Conservation (phyloP, 371 early-diverging fungal species). For the Syncephalastrum racemosum region DNA sequence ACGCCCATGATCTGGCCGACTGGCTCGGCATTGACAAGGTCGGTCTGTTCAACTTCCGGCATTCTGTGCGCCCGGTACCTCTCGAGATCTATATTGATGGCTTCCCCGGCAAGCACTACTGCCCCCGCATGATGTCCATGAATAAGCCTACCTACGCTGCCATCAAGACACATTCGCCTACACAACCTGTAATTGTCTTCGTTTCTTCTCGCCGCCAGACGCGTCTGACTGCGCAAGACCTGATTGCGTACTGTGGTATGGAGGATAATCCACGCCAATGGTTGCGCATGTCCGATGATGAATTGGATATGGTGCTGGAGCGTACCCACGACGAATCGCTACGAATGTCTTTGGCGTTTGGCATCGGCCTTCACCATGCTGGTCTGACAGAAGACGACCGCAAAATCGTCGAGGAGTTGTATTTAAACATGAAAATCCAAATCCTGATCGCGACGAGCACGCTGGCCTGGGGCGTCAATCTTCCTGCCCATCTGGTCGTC, state of each 20-base stretch:
- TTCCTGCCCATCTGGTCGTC: constrained; percentile 98
- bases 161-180: constrained; percentile 90
- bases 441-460: constrained; percentile 97
- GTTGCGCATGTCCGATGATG: constrained; percentile 82
- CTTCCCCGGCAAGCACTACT: constrained; percentile 93
- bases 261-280: constrained; percentile 92
- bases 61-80: constrained; percentile 94
- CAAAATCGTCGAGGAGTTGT: constrained; percentile 91
- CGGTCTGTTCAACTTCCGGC: constrained; percentile 94
- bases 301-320: constrained; percentile 68
- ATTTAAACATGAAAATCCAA: constrained; percentile 90
- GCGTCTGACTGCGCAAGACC: constrained; percentile 89
- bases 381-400: constrained; percentile 92
- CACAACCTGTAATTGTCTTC: constrained; percentile 94
- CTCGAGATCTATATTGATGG: constrained; percentile 95
- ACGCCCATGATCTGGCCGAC: constrained; percentile 93
- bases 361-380: constrained; percentile 98
- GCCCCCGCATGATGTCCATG: constrained; percentile 97
- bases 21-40: constrained; percentile 90
- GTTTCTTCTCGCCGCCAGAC: constrained; percentile 97
- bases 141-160: constrained; percentile 94
- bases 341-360: constrained; percentile 83
- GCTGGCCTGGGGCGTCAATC: constrained; percentile 99
- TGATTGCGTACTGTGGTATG: constrained; percentile 89
- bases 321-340: constrained; percentile 79